Base-by-base conservation (phyloP, 1,139 yeast genomes). In the Lodderomyces pseudojiufengensis region DNA sequence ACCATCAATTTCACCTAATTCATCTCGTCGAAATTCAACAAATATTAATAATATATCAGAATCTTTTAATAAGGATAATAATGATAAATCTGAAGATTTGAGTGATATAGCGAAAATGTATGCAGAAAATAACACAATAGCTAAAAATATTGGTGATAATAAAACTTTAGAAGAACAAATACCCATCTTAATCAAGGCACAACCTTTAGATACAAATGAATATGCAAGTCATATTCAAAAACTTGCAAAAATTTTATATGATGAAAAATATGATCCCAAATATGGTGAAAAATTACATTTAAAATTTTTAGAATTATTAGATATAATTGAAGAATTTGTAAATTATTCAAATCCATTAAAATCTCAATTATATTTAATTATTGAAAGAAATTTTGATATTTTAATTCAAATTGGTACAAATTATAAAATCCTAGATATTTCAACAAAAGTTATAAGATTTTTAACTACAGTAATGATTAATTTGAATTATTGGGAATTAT, bases 401-500 rank as follows among this genome's bases (percentile, higher is more conserved):
- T 54, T 69, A 37, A 59, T 70, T 23, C 60, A 55, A 36, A 45
- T 68, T 6, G 50, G 72, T 3, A 61, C 69, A 12, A 55, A 54
- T 34, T 54, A 55, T 41, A 49, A 51, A 27, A 51, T 55, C 26
- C 54, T 69, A 27, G 63, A 55, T 4, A 46, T 70, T 13, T 56
- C 73, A 5, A 55, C 72, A 0, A 48, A 44, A 30, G 51, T 69
- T 3, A 65, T 69, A 18, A 50, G 73, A 25, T 68, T 67, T 40
- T 52, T 70, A 38, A 67, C 75, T 7, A 52, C 53, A 8, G 54
- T 68, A 2, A 48, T 68, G 15, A 65, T 67, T 72, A 49, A 50
- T 32, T 49, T 68, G 33, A 70, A 67, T 44, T 70, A 70, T 48
- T 70, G 76, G 76, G 75, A 70, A 43, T 45, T 69, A 15, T 69